These are phyloP conservation scores for Picea abies DNA, from an alignment of 83 land plant species.

Conservation along the genomic window DNA sequence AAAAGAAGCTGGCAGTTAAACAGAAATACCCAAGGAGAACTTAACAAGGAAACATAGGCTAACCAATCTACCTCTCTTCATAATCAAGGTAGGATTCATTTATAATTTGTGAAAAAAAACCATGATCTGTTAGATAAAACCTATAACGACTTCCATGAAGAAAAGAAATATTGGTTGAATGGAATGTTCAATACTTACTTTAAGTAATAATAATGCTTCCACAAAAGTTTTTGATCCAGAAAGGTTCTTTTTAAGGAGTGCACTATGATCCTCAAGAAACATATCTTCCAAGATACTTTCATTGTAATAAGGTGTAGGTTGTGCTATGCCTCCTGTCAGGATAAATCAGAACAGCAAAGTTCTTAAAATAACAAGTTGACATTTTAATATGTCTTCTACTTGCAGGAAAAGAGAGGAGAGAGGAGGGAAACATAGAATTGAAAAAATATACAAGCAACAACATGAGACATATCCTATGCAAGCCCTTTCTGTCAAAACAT, in stretches of 20 bases:
- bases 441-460: background rate
- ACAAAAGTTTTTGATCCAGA: slow-evolving; percentile 46
- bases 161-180: slow-evolving; percentile 1
- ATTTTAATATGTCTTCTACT: background rate
- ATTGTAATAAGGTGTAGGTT: slow-evolving; percentile 80
- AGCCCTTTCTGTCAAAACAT: background rate
- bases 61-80: background rate
- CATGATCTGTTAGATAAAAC: background rate
- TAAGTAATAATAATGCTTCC: slow-evolving; percentile 74
- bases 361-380: background rate
- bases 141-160: background rate
- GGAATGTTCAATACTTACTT: slow-evolving; percentile 40
- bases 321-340: slow-evolving; percentile 31
- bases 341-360: background rate
- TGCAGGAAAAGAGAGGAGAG: background rate
- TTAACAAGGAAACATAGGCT: background rate
- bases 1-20: background rate
- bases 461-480: background rate
- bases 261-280: slow-evolving; percentile 61
- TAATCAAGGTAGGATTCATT: background rate
- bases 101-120: background rate
- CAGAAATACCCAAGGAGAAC: background rate
- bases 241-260: slow-evolving; percentile 44
- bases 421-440: background rate
- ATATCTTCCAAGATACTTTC: slow-evolving; percentile 87